Conservation (phyloP, 2,329 filamentous ascomycete genomes). For the Pseudonectria foliicola region DNA sequence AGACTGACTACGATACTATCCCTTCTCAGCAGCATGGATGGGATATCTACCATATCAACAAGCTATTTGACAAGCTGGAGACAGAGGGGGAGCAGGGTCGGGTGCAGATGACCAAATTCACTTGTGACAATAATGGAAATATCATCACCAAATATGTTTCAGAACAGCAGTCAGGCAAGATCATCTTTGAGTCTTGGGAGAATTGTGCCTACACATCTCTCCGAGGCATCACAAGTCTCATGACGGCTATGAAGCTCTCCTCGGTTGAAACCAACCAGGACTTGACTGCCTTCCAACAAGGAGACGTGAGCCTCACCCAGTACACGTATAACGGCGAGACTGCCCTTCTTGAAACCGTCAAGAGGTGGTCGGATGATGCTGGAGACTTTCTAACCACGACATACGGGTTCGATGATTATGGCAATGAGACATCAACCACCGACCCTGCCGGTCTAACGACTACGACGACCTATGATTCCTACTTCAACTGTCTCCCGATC, state of each 20-base stretch:
- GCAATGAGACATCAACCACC: neutral
- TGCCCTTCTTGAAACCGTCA: neutral
- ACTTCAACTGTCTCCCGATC: neutral
- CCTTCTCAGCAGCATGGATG: neutral
- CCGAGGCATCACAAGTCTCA: neutral
- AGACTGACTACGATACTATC: neutral
- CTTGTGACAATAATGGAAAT: neutral
- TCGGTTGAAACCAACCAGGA: neutral
- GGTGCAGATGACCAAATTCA: neutral
- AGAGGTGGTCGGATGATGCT: neutral
- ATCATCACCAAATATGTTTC: neutral
- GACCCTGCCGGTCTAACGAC: neutral
- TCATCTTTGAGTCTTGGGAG: slow-evolving; percentile 1
- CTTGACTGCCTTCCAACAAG: neutral
- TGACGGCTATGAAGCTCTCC: neutral
- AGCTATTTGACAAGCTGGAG: neutral
- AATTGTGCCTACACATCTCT: neutral
- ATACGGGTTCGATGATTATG: neutral
- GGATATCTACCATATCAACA: neutral
- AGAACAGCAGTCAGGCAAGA: neutral
- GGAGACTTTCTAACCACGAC: neutral
- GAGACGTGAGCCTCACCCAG: neutral
- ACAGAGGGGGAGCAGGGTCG: neutral
- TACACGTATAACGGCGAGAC: neutral
- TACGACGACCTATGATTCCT: neutral